Percentiles rank a stretch among this genome's conserved stretches.
These are phyloP conservation scores for Musa itinerans DNA, from an alignment of 176 grass and related monocot species.

Conservation along the genomic window DNA sequence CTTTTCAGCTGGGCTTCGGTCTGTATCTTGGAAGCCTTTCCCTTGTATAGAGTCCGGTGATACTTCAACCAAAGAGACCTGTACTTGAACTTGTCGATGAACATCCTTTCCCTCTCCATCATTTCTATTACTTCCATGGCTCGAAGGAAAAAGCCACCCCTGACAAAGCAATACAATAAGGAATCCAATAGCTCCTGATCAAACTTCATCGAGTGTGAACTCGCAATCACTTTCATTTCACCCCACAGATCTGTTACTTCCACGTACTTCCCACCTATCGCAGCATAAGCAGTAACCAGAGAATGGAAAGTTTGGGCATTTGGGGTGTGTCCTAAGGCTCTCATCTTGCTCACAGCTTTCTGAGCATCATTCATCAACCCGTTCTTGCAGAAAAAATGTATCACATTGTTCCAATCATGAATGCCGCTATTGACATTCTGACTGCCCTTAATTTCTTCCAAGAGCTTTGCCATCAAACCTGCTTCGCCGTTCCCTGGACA, in stretches of 20 bases:
- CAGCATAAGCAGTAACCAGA: conserved; percentile 63
- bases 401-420: conserved; percentile 88
- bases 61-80: conserved; percentile 91
- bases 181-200: conserved; percentile 84
- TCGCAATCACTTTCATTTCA: conserved; percentile 77
- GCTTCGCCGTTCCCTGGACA: conserved; percentile 24
- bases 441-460: conserved; percentile 71
- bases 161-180: conserved; percentile 90
- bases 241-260: conserved; percentile 90
- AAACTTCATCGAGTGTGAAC: conserved; percentile 55
- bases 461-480: conserved; percentile 49
- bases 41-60: conserved; percentile 70
- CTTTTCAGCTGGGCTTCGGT: conserved; percentile 77
- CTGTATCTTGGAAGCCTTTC: conserved; percentile 64
- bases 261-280: conserved; percentile 73
- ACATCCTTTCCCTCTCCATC: conserved; percentile 65
- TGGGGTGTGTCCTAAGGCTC: conserved; percentile 58
- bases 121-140: conserved; percentile 86
- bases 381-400: conserved; percentile 97
- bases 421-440: conserved; percentile 40
- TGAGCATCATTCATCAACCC: conserved; percentile 80
- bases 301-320: conserved; percentile 72
- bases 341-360: conserved; percentile 78
- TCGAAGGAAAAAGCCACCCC: conserved; percentile 87
- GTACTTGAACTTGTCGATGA: conserved; percentile 96